Base-by-base conservation (phyloP, 768 basidiomycete species). In the Termitomyces heimii region DNA sequence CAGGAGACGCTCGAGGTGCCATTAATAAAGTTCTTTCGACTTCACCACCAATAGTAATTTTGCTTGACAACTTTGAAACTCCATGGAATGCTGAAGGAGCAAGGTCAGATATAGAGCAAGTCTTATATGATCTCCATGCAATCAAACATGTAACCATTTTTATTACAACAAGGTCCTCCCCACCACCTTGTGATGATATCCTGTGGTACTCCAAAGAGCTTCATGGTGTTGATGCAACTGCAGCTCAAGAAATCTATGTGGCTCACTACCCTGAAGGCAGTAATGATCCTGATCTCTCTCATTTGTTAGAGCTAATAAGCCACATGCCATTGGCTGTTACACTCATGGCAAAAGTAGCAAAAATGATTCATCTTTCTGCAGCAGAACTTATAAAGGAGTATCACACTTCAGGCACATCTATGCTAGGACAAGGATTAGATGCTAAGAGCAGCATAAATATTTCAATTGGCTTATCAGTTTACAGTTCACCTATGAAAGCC, bases 61-160 rank as follows among this genome's bases (percentile, higher is more conserved):
- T 76, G 16, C 62, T 77, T 10, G 75, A 77, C 50, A 73, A 77
- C 51, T 74, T 77, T 53, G 76, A 77, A 61, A 73, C 74, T 1
- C 66, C 70, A 5, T 75, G 74, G 75, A 63, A 72, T 54, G 59
- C 54, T 9, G 58, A 48, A 24, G 60, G 58, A 5, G 60, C 45
- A 22, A 53, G 62, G 26, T 65, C 73, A 43, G 62, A 64, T 22
- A 28, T 64, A 72, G 28, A 55, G 35, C 54, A 39, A 16, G n/a
- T 55, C 2, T 6, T 55, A 1, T 28, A 6, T 9, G 53, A 53
- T 9, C 43, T 53, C 5, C 8, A 42, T 16, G 16, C 5, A 31
- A 53, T 53, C 2, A 7, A 12, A 29, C 42, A 51, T 32, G 42
- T 53, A 10, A 53, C 53, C 5, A 5, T 53, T 2, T 53, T 53